Base-by-base conservation (phyloP, 352 stramenopile species). In the Pythium dissotocum region DNA sequence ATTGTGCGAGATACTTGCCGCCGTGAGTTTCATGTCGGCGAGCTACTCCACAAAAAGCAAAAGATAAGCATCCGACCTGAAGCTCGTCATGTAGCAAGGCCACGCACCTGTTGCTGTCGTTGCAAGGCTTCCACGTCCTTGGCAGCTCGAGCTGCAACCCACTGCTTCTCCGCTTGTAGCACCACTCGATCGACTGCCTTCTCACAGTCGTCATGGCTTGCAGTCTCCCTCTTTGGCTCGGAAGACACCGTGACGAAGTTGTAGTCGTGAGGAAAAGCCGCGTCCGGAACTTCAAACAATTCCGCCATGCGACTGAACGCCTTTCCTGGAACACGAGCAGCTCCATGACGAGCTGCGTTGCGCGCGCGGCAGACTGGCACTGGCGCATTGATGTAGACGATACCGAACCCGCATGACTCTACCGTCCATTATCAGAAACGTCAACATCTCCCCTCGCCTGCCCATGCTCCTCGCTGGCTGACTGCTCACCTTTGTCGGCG, bases 301-400 rank as follows among this genome's bases (percentile, higher is more conserved):
- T 38, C 32, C 7, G 68, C 71, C 83, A 91, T 89, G 12, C 77
- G 71, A 33, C 80, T 62, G 28, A 90, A 87, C 0, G 78, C 71
- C 6, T 73, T 67, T 4, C 77, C 67, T 1, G 85, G 82, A 24
- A 93, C 70, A 42, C 63, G 72, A 8, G 51, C 68, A 2, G n/a
- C 24, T 40, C 40, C 53, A 40, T 10, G 2, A 21, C 85, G 75
- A 32, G 21, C 35, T 42, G 65, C 60, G 67, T 93, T 93, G 24
- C 85, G 73, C 36, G 60, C 62, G 6, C 65, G 63, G 48, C 83
- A 91, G 2, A 71, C 61, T 26, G 46, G 61, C 21, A 67, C 42
- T 21, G 73, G 56, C 5, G 52, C 62, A 3, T 56, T n/a, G 4
- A 72, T 28, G 33, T 67, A 48, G 2, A 71, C n/a, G 48, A 71